Evolutionary conservation across 2,329 filamentous ascomycete species (phyloP).

Genomic region (Apiospora marii): DNA sequence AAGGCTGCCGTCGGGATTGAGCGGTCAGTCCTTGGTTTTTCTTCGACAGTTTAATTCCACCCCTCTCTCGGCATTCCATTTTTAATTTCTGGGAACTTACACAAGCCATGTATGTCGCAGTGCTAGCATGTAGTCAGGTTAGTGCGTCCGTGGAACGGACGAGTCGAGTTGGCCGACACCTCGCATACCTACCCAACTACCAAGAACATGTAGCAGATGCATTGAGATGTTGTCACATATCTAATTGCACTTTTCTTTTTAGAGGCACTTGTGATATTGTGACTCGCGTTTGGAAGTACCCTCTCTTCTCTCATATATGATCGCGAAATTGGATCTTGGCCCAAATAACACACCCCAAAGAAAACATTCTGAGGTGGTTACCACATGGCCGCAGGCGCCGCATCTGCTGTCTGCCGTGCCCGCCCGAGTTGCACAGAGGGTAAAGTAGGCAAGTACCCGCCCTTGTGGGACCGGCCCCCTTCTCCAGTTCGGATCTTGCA

Average conservation of each 20-base stretch:
- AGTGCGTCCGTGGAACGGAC: background rate
- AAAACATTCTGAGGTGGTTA: background rate
- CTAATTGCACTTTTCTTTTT: background rate
- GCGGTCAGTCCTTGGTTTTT: background rate
- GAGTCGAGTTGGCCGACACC: background rate
- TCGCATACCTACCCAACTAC: background rate
- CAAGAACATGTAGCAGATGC: background rate
- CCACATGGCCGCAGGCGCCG: slow-evolving; percentile 6
- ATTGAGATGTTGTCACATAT: background rate
- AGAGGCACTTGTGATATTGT: background rate
- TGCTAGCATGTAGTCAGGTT: background rate
- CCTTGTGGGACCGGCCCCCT: background rate
- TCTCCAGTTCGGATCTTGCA: slow-evolving; percentile 11
- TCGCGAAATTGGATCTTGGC: background rate
- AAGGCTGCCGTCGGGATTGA: background rate
- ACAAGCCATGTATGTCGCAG: slow-evolving; percentile 3
- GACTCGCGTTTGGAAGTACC: background rate
- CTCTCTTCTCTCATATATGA: background rate
- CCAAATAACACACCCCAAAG: background rate
- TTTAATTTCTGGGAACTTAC: slow-evolving; percentile 18
- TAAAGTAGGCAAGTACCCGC: background rate
- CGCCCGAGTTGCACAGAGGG: background rate
- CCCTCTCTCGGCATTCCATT: background rate
- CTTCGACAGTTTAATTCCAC: background rate
- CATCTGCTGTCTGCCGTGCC: slow-evolving; percentile 8